These are phyloP conservation scores for Umbilicus rupestris DNA, from an alignment of 164 flowering plant genomes.

Conservation along the genomic window DNA sequence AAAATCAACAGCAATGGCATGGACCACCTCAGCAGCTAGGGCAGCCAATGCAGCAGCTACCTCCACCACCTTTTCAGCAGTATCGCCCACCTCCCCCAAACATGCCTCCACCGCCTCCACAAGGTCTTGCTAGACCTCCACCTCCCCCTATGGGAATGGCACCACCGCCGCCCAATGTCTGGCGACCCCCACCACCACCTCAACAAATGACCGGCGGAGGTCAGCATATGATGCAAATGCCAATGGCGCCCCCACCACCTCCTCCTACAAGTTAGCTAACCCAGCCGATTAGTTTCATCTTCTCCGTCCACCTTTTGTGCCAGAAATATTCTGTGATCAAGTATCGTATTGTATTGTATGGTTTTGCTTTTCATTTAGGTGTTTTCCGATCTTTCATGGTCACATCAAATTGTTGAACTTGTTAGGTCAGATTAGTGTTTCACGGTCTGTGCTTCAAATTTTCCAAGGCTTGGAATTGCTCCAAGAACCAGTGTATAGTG, in stretches of 20 bases:
- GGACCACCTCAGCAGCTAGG: slow-evolving; percentile 48
- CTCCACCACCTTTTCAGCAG: slow-evolving; percentile 55
- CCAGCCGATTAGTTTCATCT: background rate
- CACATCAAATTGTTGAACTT: too few relatives aligned
- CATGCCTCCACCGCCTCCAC: slow-evolving; percentile 53
- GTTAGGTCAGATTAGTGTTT: too few relatives aligned
- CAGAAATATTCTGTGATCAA: background rate
- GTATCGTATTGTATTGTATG: too few relatives aligned
- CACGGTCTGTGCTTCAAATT: too few relatives aligned
- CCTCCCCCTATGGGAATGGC: slow-evolving; percentile 65
- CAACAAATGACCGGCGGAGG: slow-evolving; percentile 47
- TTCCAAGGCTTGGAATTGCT: too few relatives aligned
- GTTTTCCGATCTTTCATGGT: too few relatives aligned
- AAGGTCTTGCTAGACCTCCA: slow-evolving; percentile 32
- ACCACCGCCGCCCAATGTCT: slow-evolving; percentile 36
- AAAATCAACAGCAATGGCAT: slow-evolving; percentile 58
- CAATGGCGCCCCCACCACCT: slow-evolving; percentile 74
- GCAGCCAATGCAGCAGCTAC: slow-evolving; percentile 38
- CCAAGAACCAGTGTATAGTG: too few relatives aligned
- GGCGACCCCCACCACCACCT: slow-evolving; percentile 79
- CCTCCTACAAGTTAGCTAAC: too few relatives aligned
- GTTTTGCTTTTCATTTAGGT: too few relatives aligned
- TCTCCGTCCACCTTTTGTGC: background rate
- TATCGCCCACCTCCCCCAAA: slow-evolving; percentile 46
- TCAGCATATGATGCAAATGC: slow-evolving; percentile 50